A percentile compares a stretch with the other conserved stretches of the same genome.
Evolutionary conservation across 2,329 filamentous ascomycete genomes (phyloP).

Genomic region (Biscogniauxia mediterranea): DNA sequence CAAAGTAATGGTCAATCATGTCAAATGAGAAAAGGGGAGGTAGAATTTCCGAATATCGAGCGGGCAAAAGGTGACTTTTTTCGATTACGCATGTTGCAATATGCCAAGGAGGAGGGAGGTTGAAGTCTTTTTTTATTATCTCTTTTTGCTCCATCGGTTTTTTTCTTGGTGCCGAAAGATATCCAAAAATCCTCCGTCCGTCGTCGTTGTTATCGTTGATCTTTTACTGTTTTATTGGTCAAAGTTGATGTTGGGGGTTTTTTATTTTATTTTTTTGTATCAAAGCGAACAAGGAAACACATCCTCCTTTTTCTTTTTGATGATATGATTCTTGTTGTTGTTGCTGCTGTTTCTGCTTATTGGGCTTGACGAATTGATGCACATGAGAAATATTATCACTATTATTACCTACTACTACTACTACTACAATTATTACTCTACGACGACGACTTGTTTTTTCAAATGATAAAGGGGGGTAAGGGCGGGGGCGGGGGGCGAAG

Average conservation of each 20-base stretch:
- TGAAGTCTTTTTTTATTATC: constrained; percentile 4
- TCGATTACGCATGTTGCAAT: too few relatives aligned
- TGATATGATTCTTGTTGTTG: constrained; percentile 1
- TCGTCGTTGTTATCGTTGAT: background rate
- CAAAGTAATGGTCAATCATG: background rate
- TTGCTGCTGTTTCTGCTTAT: constrained; percentile 4
- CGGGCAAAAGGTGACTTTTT: background rate
- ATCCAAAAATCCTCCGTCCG: constrained; percentile 5
- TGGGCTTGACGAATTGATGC: background rate
- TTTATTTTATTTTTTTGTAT: too few relatives aligned
- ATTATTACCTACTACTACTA: too few relatives aligned
- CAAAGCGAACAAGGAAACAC: too few relatives aligned
- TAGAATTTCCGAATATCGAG: background rate
- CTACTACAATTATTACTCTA: background rate
- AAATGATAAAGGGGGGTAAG: too few relatives aligned
- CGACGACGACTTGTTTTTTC: too few relatives aligned
- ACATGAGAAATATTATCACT: background rate
- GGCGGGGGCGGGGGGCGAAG: too few relatives aligned
- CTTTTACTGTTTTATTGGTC: background rate
- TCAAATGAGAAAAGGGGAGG: background rate
- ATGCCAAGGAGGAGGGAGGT: background rate
- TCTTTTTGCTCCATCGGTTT: constrained; percentile 2
- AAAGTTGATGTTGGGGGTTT: too few relatives aligned
- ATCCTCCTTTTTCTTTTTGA: too few relatives aligned
- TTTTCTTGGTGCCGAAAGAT: constrained; percentile 12